Evolutionary conservation across 345 rosid species (phyloP).

Genomic region (Hibiscus tridactylites): DNA sequence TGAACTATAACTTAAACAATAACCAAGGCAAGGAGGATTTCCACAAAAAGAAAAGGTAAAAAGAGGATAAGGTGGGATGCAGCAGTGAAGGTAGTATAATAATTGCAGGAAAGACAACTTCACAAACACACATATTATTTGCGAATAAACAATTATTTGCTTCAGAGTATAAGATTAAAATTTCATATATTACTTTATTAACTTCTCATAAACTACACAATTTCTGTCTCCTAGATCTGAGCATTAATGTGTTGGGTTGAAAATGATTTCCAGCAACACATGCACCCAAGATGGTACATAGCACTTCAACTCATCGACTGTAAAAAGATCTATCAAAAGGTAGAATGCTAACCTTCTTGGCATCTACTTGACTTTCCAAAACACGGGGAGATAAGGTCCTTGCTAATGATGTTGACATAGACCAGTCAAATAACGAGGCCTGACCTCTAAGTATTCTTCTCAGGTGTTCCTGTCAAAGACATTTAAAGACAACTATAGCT

Average conservation of each 20-base stretch:
- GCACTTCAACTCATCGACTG: background rate
- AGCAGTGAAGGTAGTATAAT: background rate
- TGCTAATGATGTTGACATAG: conserved; percentile 88
- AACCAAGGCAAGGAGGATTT: background rate
- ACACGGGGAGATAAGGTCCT: conserved; percentile 94
- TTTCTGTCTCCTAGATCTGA: background rate
- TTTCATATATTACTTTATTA: background rate
- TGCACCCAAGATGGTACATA: conserved; percentile 8
- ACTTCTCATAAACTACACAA: background rate
- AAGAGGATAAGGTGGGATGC: background rate
- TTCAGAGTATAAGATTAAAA: background rate
- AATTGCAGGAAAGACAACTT: background rate
- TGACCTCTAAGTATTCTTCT: conserved; percentile 96
- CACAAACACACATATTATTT: background rate
- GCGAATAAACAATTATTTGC: background rate
- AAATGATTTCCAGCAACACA: background rate
- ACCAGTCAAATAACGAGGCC: conserved; percentile 93
- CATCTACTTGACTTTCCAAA: conserved; percentile 93
- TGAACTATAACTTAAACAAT: background rate
- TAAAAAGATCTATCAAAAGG: background rate
- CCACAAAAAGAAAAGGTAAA: background rate
- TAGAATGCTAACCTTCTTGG: conserved; percentile 65
- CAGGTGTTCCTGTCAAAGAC: conserved; percentile 64
- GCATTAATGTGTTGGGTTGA: background rate
- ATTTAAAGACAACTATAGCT: conserved; percentile 8